Base-by-base conservation (phyloP, 495 filamentous ascomycete genomes). In the Lasiosphaeriaceae sp. region DNA sequence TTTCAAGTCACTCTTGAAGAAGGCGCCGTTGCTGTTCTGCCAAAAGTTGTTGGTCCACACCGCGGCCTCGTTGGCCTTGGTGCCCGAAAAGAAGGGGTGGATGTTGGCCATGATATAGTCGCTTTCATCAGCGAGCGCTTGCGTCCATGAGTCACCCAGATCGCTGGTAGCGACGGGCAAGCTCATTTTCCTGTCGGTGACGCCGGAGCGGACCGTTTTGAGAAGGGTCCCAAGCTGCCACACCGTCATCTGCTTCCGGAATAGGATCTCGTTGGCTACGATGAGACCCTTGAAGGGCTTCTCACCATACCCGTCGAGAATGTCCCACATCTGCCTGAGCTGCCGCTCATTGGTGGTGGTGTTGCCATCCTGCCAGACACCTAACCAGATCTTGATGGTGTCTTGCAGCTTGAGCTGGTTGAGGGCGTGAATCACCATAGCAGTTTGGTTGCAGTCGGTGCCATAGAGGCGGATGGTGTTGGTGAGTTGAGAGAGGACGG, bases 21-120 rank as follows among this genome's bases (percentile, higher is more conserved):
- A 76, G 26, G 69, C 53, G 0, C 82, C 83, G 16, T 89, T 73
- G 11, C 75, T 58, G 12, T 87, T 83, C 64, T 94, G 78, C 86
- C 91, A 98, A 72, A 97, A 97, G 55, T 71, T 64, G 79, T 78
- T 88, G 3, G 92, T 96, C 94, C 94, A 98, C 22, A 74, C 74
- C 9, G 92, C 84, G 0, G 92, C 93, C 19, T 77, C 64, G 20
- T 82, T 75, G 14, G 81, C 86, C 14, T 77, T 75, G 44, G 90
- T 84, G 52, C 94, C 94, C 3, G 85, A 90, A 64, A 98, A 98
- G 79, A 98, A 97, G 2, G 94, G 94, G 71, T 98, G 94, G 34
- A 97, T 86, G 68, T 98, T 98, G 19, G 90, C 89, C 93, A 97
- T 97, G 66, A 97, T 84, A 58, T 89, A 81, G 61, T 97, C 94